A percentile compares a stretch with the other conserved stretches of the same genome.
These are phyloP conservation scores for Athelia psychrophila DNA, from an alignment of 1,284 basidiomycete species.

Conservation along the genomic window DNA sequence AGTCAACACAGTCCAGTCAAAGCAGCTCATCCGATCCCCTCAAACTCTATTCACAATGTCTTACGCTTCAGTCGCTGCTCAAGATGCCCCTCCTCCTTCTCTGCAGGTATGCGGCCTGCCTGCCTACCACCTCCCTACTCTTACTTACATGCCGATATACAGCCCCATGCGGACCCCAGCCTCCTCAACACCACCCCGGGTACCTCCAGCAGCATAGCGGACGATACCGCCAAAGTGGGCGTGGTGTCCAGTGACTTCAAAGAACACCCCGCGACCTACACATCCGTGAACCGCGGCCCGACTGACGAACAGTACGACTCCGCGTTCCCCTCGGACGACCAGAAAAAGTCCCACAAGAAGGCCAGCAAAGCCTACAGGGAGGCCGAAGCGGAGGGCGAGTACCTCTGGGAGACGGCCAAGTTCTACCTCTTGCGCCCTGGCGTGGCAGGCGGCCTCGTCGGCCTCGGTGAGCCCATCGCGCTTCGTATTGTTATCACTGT, in stretches of 20 bases:
- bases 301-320: constrained; percentile 12
- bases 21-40: constrained; percentile 6
- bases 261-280: constrained; percentile 40
- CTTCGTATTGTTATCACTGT: constrained; percentile 2
- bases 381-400: constrained; percentile 49
- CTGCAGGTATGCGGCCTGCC: constrained; percentile 33
- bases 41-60: constrained; percentile 42
- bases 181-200: constrained; percentile 57
- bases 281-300: constrained; percentile 25
- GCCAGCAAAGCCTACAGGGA: constrained; percentile 37
- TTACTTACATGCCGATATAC: constrained; percentile 16
- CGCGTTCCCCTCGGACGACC: constrained; percentile 6
- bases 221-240: constrained; percentile 53
- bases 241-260: constrained; percentile 50
- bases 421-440: constrained; percentile 64
- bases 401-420: constrained; percentile 57
- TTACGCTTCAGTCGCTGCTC: constrained; percentile 63
- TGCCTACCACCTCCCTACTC: constrained; percentile 1
- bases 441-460: constrained; percentile 71
- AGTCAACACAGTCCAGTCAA: neutral
- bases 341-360: constrained; percentile 16
- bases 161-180: constrained; percentile 61
- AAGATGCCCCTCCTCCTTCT: constrained; percentile 48
- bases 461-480: constrained; percentile 49
- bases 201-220: constrained; percentile 35